Evolutionary conservation across 768 basidiomycete species (phyloP).

Genomic region (Tulasnella sp.): DNA sequence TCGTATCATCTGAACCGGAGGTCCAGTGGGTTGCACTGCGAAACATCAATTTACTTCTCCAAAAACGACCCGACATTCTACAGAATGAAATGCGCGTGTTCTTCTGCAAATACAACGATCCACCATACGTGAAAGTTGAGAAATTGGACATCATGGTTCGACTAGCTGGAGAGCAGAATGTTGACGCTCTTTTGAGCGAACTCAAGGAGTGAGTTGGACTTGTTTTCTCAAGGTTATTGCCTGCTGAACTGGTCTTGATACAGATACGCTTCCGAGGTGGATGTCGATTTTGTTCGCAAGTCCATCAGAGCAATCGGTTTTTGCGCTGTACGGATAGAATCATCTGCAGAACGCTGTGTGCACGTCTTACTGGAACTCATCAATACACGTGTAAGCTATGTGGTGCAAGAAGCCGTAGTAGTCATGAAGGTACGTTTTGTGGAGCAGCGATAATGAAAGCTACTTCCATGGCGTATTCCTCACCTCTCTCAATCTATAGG

Average conservation of each 20-base stretch:
- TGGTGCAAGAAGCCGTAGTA: slow-evolving; percentile 95
- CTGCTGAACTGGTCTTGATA: slow-evolving; percentile 5
- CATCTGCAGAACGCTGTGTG: slow-evolving; percentile 86
- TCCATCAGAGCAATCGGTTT: slow-evolving; percentile 94
- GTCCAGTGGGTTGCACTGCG: slow-evolving; percentile 97
- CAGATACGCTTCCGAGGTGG: slow-evolving; percentile 93
- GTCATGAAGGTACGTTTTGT: slow-evolving; percentile 76
- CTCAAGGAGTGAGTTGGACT: slow-evolving; percentile 66
- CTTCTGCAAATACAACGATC: slow-evolving; percentile 99
- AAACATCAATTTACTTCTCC: slow-evolving; percentile 91
- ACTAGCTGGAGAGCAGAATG: slow-evolving; percentile 79
- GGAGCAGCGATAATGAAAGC: neutral
- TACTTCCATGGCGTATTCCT: neutral
- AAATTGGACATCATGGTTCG: slow-evolving; percentile 98
- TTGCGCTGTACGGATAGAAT: slow-evolving; percentile 89
- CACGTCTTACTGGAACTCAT: slow-evolving; percentile 89
- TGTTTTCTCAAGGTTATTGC: neutral
- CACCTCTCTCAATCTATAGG: slow-evolving; percentile 35
- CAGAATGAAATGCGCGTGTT: slow-evolving; percentile 97
- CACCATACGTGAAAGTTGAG: slow-evolving; percentile 96
- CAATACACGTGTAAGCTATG: slow-evolving; percentile 85
- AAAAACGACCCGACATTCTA: slow-evolving; percentile 81
- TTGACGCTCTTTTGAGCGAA: slow-evolving; percentile 89
- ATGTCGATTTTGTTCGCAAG: slow-evolving; percentile 94
- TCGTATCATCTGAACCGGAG: slow-evolving; percentile 91